Conservation (phyloP, 75 land plant species). For the Gnetum montanum region DNA sequence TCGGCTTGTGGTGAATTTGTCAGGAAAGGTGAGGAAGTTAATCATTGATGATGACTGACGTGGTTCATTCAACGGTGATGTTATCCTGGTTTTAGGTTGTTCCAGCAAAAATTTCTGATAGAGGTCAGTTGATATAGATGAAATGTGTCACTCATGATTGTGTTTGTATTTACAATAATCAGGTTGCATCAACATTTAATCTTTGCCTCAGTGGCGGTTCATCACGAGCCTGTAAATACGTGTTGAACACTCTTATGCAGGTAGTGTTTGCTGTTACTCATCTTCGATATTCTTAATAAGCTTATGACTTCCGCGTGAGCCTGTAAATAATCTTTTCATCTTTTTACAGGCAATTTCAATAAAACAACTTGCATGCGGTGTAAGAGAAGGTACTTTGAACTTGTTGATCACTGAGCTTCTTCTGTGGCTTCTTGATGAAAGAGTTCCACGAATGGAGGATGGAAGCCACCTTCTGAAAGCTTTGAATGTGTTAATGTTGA, state of each 20-base stretch:
- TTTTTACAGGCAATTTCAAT: slow-evolving; percentile 82
- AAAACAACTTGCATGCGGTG: slow-evolving; percentile 88
- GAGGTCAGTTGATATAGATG: background rate
- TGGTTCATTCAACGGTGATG: too few species aligned
- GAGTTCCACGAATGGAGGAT: slow-evolving; percentile 96
- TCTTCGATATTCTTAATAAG: too few species aligned
- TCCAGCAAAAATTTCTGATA: too few species aligned
- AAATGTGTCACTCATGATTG: background rate
- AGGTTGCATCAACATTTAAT: slow-evolving; percentile 92
- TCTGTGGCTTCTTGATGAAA: slow-evolving; percentile 96
- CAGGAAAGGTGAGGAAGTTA: slow-evolving; percentile 85
- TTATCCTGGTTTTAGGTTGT: too few species aligned
- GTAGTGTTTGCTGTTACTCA: slow-evolving; percentile 21
- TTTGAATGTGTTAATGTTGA: slow-evolving; percentile 92
- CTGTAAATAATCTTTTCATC: too few species aligned
- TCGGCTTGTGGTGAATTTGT: slow-evolving; percentile 77
- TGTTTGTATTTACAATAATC: background rate
- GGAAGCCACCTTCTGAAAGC: slow-evolving; percentile 98
- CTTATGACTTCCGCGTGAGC: too few species aligned
- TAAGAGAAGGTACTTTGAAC: slow-evolving; percentile 82
- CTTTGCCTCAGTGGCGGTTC: slow-evolving; percentile 87
- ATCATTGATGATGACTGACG: too few species aligned
- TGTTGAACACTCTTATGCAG: slow-evolving; percentile 96
- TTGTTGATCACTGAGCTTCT: slow-evolving; percentile 87
- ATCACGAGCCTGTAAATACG: slow-evolving; percentile 99